Evolutionary conservation across 371 early-diverging fungal genomes (phyloP), one percentile per base, ranked within the genome.

Genomic region (Dichotomocladium elegans): DNA sequence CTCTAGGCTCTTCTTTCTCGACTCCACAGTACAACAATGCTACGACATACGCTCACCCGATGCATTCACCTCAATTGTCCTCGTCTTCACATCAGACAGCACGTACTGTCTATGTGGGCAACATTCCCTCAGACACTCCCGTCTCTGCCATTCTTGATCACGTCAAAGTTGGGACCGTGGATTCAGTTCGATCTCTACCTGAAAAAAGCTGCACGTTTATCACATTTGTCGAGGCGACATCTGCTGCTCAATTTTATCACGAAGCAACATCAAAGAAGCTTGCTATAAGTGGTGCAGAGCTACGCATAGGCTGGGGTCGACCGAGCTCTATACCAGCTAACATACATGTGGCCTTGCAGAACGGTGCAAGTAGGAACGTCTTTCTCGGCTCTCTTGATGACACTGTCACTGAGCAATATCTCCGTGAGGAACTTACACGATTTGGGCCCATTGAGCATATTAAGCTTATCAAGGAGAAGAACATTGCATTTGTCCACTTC

Each of bases 401-500:
- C 0, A 52, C 63, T 17, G 51, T 79, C 21, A 80, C 80, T 0
- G 80, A 82, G 44, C 75, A 83, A 19, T 52, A 28, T 8, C 51
- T 91, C 27, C 61, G 57, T 5, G 70, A 79, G 6, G 83, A 87
- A 27, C 67, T 90, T 29, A 57, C 66, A 7, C 58, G 68, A 26
- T 94, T 82, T 68, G 92, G 92, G 7, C 60, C 72, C 8, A 79
- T 92, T 34, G 94, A 94, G 30, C 81, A 80, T 14, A 55, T 92
- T 60, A 81, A 84, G 55, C 67, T 91, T 22, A 57, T 91, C 26
- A 65, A 63, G 10, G 91, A 90, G 14, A 88, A 86, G 58, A 70
- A 71, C 28, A 87, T 89, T 51, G 92, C 87, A 1, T 94, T 94
- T 73, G 88, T 89, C 19, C 92, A 94, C 60, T 88, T 92, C 68